phyloP scores from a whole-genome alignment of 768 basidiomycete genomes.

The Suillus spraguei region DNA sequence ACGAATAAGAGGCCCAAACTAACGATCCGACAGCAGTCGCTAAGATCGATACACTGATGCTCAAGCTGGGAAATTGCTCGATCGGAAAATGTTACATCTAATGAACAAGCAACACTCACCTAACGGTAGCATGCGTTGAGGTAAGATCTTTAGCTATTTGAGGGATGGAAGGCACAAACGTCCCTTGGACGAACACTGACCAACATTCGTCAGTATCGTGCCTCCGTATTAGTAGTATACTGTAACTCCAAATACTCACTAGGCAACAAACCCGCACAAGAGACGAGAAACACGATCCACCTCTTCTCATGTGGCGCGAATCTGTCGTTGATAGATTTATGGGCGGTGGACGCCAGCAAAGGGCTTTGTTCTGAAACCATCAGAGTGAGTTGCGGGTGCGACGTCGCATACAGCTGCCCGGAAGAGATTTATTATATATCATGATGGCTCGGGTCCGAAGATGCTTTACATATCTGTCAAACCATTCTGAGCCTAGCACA shows the following conservation, averaged over 20 bases:
- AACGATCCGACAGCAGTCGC: constrained; percentile 48
- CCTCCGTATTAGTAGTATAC: not conserved
- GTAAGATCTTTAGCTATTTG: constrained; percentile 67
- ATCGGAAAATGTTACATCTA: not conserved
- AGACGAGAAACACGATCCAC: constrained; percentile 55
- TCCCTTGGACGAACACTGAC: constrained; percentile 67
- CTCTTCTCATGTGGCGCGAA: constrained; percentile 27
- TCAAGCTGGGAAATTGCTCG: constrained; percentile 34
- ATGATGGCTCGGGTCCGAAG: no score
- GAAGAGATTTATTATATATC: not conserved
- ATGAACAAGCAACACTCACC: not conserved
- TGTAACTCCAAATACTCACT: constrained; percentile 39
- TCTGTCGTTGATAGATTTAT: no score
- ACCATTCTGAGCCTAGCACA: no score
- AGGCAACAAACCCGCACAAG: constrained; percentile 63
- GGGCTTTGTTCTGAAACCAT: constrained; percentile 36
- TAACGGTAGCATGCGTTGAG: constrained; percentile 43
- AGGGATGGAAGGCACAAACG: constrained; percentile 76
- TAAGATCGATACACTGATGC: constrained; percentile 56
- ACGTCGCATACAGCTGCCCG: not conserved
- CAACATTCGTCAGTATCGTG: not conserved
- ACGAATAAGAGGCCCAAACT: constrained; percentile 52
- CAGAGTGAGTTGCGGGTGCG: not conserved
- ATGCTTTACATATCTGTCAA: no score
- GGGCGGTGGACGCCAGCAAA: no score